Base-by-base conservation (phyloP, 495 filamentous ascomycete species). In the Neurospora tetrasperma region DNA sequence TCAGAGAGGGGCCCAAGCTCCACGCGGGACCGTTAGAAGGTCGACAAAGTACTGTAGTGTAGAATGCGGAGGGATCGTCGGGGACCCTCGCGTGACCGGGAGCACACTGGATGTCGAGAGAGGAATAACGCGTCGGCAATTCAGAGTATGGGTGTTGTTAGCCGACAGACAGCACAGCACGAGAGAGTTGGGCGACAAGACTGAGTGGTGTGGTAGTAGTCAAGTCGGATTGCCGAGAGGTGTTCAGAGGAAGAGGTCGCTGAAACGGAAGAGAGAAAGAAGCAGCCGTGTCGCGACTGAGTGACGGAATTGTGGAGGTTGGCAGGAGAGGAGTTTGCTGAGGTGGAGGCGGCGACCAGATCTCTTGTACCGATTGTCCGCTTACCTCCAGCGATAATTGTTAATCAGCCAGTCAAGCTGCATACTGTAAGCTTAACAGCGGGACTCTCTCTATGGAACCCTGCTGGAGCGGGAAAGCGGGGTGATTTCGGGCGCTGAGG, bases 301-400 rank as follows among this genome's bases (percentile, higher is more conserved):
- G 75, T 78, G 75, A 74, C 74, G 76, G 73, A 75, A 76, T 76
- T 76, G 78, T 54, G 75, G 76, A 79, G 79, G 78, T 77, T 78
- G 78, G 71, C 76, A 73, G 73, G 76, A 75, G 35, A 38, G 74
- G 74, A 76, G 72, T 75, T 81, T 78, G 74, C 70, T 46, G 48
- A 71, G 62, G 75, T 71, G 75, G 76, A 76, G 73, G 70, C 59
- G 62, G 62, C 66, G 42, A 68, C 59, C 44, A 27, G 71, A 71
- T 35, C 43, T 16, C 31, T 8, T 62, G 54, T 16, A 62, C 23
- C 54, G 54, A 62, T 31, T 35, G 54, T 2, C 27, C 27, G 27
- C 27, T 66, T 35, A 5, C 35, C 35, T 38, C 35, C 5, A 66
- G 54, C 54, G 31, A 27, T 59, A 38, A 66, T 66, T 66, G 54